Percentiles rank a stretch among this genome's conserved stretches.
These are phyloP conservation scores for Phytophthora pluvialis DNA, from an alignment of 352 stramenopile genomes.

Conservation along the genomic window DNA sequence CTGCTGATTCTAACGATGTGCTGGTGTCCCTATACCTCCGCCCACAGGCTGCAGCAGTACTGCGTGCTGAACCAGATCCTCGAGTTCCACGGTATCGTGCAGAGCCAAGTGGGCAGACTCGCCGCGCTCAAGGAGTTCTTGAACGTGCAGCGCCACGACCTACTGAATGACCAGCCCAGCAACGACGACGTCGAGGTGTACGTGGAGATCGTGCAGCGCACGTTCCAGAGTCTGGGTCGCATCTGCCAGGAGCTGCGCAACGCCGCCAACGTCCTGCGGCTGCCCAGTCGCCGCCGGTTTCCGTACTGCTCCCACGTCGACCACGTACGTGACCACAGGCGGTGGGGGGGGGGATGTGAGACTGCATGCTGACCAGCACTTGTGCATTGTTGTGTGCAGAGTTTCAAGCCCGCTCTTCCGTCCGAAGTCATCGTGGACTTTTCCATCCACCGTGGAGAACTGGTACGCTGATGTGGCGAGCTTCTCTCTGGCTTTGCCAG, in stretches of 20 bases:
- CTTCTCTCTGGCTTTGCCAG: neutral
- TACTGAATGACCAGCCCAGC: conserved; percentile 43
- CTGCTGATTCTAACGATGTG: conserved; percentile 15
- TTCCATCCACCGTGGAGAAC: conserved; percentile 79
- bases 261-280: conserved; percentile 69
- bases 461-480: conserved; percentile 44
- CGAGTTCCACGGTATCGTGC: conserved; percentile 77
- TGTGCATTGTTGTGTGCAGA: conserved; percentile 16
- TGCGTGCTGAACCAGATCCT: conserved; percentile 87
- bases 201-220: conserved; percentile 57
- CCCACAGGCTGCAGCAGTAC: conserved; percentile 73
- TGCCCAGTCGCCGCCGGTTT: conserved; percentile 80
- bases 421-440: conserved; percentile 84
- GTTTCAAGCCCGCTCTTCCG: conserved; percentile 75
- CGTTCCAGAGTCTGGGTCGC: conserved; percentile 52
- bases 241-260: conserved; percentile 77
- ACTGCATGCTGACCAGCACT: neutral
- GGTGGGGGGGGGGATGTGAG: neutral
- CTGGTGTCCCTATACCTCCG: neutral
- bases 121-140: conserved; percentile 61
- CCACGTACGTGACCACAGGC: conserved; percentile 51
- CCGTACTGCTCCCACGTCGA: conserved; percentile 83
- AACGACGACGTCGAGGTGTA: conserved; percentile 65
- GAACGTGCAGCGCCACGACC: conserved; percentile 44
- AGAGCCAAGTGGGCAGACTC: conserved; percentile 60